Percentiles rank a stretch among this genome's conserved stretches.
These are phyloP conservation scores for Pseudozyma sp. DNA, from an alignment of 1,284 basidiomycete genomes.

Conservation along the genomic window DNA sequence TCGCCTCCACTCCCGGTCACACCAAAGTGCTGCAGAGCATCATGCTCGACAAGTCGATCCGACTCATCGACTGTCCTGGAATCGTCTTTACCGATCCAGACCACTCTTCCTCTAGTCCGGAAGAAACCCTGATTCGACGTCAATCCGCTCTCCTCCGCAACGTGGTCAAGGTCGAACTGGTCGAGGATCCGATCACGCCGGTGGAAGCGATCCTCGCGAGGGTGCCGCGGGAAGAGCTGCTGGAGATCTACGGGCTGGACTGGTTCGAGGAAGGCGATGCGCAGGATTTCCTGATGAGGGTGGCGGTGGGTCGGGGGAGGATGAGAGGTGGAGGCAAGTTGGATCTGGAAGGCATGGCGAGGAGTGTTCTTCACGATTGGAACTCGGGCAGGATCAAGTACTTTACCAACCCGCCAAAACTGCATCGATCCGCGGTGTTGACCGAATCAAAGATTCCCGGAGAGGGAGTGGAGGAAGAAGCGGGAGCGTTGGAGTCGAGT, in stretches of 20 bases:
- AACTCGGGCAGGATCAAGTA: conserved; percentile 95
- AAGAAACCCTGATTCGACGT: conserved; percentile 34
- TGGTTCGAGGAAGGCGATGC: conserved; percentile 71
- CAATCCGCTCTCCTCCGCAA: conserved; percentile 76
- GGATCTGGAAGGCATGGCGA: conserved; percentile 84
- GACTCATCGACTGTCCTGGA: conserved; percentile 94
- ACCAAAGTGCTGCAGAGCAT: conserved; percentile 94
- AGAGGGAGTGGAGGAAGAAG: background rate
- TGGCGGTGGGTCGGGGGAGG: conserved; percentile 83
- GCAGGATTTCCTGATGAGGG: conserved; percentile 88
- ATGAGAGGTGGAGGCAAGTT: conserved; percentile 80
- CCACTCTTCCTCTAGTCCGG: conserved; percentile 46
- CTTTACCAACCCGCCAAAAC: conserved; percentile 79
- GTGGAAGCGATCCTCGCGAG: conserved; percentile 64
- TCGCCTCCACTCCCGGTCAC: conserved; percentile 94
- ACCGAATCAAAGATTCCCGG: conserved; percentile 4
- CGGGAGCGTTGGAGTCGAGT: conserved; percentile 25
- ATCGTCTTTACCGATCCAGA: conserved; percentile 74
- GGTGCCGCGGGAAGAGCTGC: conserved; percentile 52
- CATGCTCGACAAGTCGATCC: conserved; percentile 89
- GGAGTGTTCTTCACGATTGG: conserved; percentile 91
- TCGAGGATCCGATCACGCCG: conserved; percentile 86
- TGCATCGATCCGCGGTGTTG: conserved; percentile 44
- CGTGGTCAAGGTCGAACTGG: conserved; percentile 89
- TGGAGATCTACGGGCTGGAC: conserved; percentile 56